Conservation (phyloP, 306 rosid species). For the Benincasa hispida region DNA sequence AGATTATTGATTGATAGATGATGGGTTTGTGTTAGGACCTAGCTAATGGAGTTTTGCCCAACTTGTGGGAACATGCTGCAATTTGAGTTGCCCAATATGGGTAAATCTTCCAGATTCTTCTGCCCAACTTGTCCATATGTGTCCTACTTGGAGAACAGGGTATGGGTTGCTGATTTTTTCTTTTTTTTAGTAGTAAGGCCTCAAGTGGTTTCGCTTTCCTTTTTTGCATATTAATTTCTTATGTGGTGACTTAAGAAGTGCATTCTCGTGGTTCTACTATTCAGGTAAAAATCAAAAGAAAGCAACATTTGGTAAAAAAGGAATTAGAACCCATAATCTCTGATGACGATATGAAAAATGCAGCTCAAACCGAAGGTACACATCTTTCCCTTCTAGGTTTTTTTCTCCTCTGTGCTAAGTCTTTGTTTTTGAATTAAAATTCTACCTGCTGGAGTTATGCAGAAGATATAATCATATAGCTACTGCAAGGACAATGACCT, state of each 20-base stretch:
- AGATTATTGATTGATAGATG: background rate
- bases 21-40: background rate
- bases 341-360: conserved; percentile 35
- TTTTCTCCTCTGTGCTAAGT: background rate
- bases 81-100: conserved; percentile 36
- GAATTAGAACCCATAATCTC: conserved; percentile 38
- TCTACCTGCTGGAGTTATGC: background rate
- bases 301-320: conserved; percentile 34
- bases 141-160: conserved; percentile 25
- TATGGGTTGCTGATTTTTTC: background rate
- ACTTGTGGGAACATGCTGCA: conserved; percentile 41
- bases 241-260: background rate
- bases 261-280: background rate
- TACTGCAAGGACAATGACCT: background rate
- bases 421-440: background rate
- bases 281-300: conserved; percentile 47
- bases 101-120: conserved; percentile 32
- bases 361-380: conserved; percentile 38
- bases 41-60: conserved; percentile 52
- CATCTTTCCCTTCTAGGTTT: background rate
- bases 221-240: background rate
- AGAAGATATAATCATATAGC: background rate
- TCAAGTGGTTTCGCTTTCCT: background rate
- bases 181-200: background rate
- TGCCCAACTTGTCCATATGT: conserved; percentile 49